These are phyloP conservation scores for Acrasis kona DNA, from an alignment of 78 protist genomes.

Conservation along the genomic window DNA sequence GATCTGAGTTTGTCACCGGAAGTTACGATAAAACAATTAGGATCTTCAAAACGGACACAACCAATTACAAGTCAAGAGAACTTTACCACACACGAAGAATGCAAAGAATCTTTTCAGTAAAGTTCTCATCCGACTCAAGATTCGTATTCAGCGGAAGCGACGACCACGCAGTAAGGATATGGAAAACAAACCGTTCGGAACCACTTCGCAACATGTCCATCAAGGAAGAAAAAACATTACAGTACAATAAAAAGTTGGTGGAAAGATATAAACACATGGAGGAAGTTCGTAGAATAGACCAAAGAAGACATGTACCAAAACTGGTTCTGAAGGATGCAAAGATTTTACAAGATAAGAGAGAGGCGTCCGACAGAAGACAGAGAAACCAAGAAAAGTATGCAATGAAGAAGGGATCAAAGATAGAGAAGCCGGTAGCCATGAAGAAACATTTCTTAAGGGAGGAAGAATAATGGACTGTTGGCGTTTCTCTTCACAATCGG, in stretches of 20 bases:
- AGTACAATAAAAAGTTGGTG: background rate
- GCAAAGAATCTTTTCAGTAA: constrained; percentile 63
- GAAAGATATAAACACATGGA: background rate
- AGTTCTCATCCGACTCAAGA: constrained; percentile 51
- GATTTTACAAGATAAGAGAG: background rate
- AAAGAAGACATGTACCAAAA: background rate
- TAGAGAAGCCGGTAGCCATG: background rate
- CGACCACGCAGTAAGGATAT: constrained; percentile 71
- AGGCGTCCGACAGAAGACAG: background rate
- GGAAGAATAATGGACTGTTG: too few species aligned
- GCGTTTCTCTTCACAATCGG: too few species aligned
- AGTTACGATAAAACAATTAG: constrained; percentile 83
- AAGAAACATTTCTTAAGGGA: background rate
- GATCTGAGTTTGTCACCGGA: constrained; percentile 79
- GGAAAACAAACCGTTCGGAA: constrained; percentile 72
- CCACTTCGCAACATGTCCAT: constrained; percentile 4
- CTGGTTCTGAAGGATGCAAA: background rate
- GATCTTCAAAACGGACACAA: constrained; percentile 25
- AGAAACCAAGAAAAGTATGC: background rate
- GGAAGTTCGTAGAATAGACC: background rate
- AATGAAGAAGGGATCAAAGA: background rate
- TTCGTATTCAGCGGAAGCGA: constrained; percentile 77
- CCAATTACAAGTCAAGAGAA: constrained; percentile 14
- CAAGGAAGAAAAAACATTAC: background rate
- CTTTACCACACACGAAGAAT: constrained; percentile 91